Evolutionary conservation across 1,284 basidiomycete species (phyloP).

Genomic region (Malassezia caprae): DNA sequence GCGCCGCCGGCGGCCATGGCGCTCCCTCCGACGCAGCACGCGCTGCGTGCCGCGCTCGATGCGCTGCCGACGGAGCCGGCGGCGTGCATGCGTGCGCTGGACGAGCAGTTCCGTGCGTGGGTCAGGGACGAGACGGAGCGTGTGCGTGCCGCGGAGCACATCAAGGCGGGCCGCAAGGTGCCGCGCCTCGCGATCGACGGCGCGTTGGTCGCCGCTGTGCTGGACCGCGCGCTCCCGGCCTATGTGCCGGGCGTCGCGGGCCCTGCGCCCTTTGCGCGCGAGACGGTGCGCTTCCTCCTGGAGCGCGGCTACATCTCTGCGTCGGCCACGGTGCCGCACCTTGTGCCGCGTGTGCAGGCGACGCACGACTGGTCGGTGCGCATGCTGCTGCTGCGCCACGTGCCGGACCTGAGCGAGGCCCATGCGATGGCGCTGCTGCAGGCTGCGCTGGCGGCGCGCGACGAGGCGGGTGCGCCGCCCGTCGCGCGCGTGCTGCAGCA

Average conservation of each 20-base stretch:
- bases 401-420: slow-evolving; percentile 14
- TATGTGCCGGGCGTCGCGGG: not conserved
- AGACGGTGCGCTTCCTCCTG: slow-evolving; percentile 16
- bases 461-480: slow-evolving; percentile 1
- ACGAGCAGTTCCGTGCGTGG: slow-evolving; percentile 1
- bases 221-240: slow-evolving; percentile 6
- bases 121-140: slow-evolving; percentile 2
- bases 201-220: slow-evolving; percentile 3
- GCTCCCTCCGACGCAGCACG: not conserved
- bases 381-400: slow-evolving; percentile 13
- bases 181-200: slow-evolving; percentile 6
- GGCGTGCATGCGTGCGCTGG: not conserved
- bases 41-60: not conserved
- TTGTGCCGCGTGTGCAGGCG: slow-evolving; percentile 3
- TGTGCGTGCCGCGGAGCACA: slow-evolving; percentile 1
- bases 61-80: not conserved
- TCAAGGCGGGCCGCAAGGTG: slow-evolving; percentile 15
- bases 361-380: slow-evolving; percentile 15
- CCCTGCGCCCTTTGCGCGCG: not conserved
- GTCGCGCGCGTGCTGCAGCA: slow-evolving; percentile 17
- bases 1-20: not conserved
- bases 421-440: slow-evolving; percentile 9
- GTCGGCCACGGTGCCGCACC: slow-evolving; percentile 4
- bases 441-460: slow-evolving; percentile 5
- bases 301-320: slow-evolving; percentile 11